Evolutionary conservation across 2,329 filamentous ascomycete species (phyloP).

Genomic region (Tolypocladium capitatum): DNA sequence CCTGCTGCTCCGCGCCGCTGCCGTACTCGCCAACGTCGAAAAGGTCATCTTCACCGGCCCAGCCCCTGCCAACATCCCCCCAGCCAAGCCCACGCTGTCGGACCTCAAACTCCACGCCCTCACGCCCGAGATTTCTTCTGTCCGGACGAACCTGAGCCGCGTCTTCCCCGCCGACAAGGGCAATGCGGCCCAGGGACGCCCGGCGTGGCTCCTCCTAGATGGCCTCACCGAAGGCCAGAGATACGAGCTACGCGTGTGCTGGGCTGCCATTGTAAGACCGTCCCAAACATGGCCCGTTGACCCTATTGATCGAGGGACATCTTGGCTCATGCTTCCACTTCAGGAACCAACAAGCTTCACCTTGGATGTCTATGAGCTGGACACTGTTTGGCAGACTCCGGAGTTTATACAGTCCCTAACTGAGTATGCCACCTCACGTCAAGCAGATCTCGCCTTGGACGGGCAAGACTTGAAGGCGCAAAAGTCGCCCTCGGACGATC

Average conservation of each 20-base stretch:
- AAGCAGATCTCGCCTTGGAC: conserved; percentile 11
- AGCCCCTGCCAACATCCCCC: conserved; percentile 37
- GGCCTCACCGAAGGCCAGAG: conserved; percentile 55
- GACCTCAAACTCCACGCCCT: conserved; percentile 52
- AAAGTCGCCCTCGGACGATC: not conserved
- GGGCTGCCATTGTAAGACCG: conserved; percentile 71
- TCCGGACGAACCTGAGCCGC: conserved; percentile 53
- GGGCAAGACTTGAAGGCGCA: not conserved
- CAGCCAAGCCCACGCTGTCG: conserved; percentile 24
- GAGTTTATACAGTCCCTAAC: conserved; percentile 53
- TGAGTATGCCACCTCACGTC: conserved; percentile 42
- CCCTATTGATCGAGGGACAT: not conserved
- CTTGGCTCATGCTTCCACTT: not conserved
- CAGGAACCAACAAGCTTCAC: conserved; percentile 80
- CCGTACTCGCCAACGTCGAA: conserved; percentile 60
- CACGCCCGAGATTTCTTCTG: conserved; percentile 38
- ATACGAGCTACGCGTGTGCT: conserved; percentile 89
- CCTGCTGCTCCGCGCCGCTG: conserved; percentile 6
- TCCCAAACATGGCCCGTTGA: not conserved
- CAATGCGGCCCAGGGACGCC: conserved; percentile 36
- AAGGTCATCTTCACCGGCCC: conserved; percentile 82
- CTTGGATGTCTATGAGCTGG: conserved; percentile 50
- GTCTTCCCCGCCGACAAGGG: conserved; percentile 45
- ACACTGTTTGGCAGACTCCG: conserved; percentile 47
- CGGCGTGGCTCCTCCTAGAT: conserved; percentile 70